Conservation (phyloP, 192 early-diverging fungal genomes). For the Gryganskiella cystojenkinii region DNA sequence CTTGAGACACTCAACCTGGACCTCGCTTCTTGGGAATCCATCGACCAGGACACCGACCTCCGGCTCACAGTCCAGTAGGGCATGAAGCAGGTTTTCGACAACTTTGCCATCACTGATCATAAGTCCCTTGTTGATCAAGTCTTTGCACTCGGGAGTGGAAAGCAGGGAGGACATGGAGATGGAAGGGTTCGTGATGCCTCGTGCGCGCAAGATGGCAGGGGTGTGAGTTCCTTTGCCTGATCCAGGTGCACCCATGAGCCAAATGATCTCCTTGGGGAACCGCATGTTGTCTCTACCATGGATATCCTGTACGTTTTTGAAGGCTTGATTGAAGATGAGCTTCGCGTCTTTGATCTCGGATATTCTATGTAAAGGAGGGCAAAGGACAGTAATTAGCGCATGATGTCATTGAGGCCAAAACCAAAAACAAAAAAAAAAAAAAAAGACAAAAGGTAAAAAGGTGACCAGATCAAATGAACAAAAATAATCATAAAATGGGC, state of each 20-base stretch:
- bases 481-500: too few relatives aligned
- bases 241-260: conserved; percentile 69
- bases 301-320: conserved; percentile 66
- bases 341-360: conserved; percentile 70
- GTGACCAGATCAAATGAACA: too few relatives aligned
- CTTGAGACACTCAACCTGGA: conserved; percentile 65
- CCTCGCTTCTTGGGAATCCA: conserved; percentile 68
- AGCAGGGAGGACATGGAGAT: conserved; percentile 65
- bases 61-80: conserved; percentile 62
- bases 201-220: conserved; percentile 61
- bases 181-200: conserved; percentile 68
- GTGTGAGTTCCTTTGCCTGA: conserved; percentile 70
- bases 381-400: background rate
- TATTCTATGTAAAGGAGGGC: conserved; percentile 13
- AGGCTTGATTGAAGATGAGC: conserved; percentile 68
- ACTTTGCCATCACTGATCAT: conserved; percentile 68
- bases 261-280: conserved; percentile 67
- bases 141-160: conserved; percentile 64
- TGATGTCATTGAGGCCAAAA: background rate
- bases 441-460: too few relatives aligned
- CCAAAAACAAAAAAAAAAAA: background rate
- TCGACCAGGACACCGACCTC: conserved; percentile 65
- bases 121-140: conserved; percentile 65
- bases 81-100: conserved; percentile 61
- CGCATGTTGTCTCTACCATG: conserved; percentile 62